Evolutionary conservation across 805 yeast species (phyloP).

Genomic region (Metschnikowia continentalis): DNA sequence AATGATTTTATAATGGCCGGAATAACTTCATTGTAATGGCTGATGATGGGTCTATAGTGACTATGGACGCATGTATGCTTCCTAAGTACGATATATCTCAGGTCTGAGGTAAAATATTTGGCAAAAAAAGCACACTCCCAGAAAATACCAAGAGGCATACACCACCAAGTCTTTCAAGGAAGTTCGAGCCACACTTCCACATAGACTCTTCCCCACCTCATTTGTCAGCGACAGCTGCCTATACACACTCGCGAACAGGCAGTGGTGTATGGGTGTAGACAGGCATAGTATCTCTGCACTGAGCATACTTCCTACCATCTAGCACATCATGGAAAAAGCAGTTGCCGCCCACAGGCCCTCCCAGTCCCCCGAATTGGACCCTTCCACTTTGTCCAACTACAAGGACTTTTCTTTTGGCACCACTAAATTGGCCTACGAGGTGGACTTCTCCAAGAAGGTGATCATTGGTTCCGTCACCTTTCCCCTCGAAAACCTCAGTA

Average conservation of each 20-base stretch:
- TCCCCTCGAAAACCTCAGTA: conserved; percentile 31
- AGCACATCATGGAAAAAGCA: conserved; percentile 9
- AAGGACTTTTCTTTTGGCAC: conserved; percentile 44
- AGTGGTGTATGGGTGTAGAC: neutral
- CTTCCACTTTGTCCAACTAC: conserved; percentile 78
- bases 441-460: conserved; percentile 50
- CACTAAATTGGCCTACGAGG: conserved; percentile 50
- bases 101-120: too few relatives aligned
- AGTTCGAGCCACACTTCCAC: too few relatives aligned
- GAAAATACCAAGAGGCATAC: too few relatives aligned
- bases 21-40: too few relatives aligned
- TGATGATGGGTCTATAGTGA: too few relatives aligned
- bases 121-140: too few relatives aligned
- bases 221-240: neutral
- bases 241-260: neutral
- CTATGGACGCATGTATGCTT: too few relatives aligned
- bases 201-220: neutral
- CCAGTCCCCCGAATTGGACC: conserved; percentile 42
- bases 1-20: too few relatives aligned
- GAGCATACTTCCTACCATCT: neutral
- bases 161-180: too few relatives aligned
- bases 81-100: too few relatives aligned
- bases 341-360: conserved; percentile 14
- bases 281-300: neutral
- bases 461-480: conserved; percentile 55